Base-by-base conservation (phyloP, 352 stramenopile species). In the Phytopythium ostracodes region DNA sequence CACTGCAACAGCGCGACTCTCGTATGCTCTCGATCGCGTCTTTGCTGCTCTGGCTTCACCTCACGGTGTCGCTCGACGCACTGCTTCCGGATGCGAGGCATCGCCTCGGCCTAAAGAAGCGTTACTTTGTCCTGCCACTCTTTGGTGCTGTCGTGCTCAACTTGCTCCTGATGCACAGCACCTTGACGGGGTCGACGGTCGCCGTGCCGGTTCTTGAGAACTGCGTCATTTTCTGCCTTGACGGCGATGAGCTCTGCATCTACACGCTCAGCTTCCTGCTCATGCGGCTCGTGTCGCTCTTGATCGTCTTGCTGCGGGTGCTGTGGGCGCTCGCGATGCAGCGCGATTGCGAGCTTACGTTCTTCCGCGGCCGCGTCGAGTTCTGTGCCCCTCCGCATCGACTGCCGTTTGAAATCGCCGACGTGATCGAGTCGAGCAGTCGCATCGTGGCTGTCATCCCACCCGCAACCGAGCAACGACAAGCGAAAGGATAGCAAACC, bases 211-310 rank as follows among this genome's bases (percentile, higher is more conserved):
- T 8, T 12, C 54, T 60, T 15, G 24, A 60, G 22, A 51, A 60
- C 36, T 38, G 38, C 38, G 36, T 51, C 17, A n/a, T 60, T 6
- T 40, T 60, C 27, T 60, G 54, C 27, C 54, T 60, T 10, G 17
- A 7, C 18, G 18, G 4, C 4, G 54, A 14, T 9, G 18, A 22
- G 15, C 20, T 51, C 36, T 60, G 54, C 38, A 25, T 60, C 40
- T 25, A 60, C 38, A 36, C 54, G 15, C 54, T 60, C 36, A 60
- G 38, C 36, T 60, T 60, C 36, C 54, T 60, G 12, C 12, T 51
- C 54, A 51, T 60, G 54, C 35, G 54, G 22, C 25, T 60, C 17
- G 24, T 40, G 17, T 49, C 54, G 38, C 38, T 52, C 8, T 43
- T 51, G n/a, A 29, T 51, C 36, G 54, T 24, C 1, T 22, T 36